Evolutionary conservation across 768 basidiomycete genomes (phyloP), one percentile per base, ranked within the genome.

Genomic region (Auricularia sp.): DNA sequence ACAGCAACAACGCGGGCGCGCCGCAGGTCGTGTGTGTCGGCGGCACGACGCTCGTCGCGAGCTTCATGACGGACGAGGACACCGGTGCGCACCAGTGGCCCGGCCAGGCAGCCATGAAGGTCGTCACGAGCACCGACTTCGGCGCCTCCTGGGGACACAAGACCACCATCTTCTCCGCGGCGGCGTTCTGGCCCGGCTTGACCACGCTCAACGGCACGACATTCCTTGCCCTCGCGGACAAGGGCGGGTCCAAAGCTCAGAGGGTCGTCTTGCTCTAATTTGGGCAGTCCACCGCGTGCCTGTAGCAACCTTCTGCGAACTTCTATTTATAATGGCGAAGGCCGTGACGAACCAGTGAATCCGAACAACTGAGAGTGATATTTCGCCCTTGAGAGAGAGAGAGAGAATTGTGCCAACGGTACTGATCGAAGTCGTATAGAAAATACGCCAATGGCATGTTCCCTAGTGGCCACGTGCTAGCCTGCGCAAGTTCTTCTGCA

Each of bases 51-150:
- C 56, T 59, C 18, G 56, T 59, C 56, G 56, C 56, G 29, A 59
- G 56, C 56, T 59, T 59, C 56, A 59, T 59, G 56, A 59, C 56
- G 29, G 56, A 59, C 29, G 56, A 59, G 56, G 56, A 59, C 34
- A 35, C 56, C 14, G n/a, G 29, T 10, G 24, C 56, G 11, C 29
- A 35, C 34, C 29, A 29, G 10, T 59, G 56, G 56, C 56, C 56
- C 11, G 24, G 14, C 11, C 29, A 35, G 8, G 56, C 56, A 4
- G 24, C 56, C 11, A 59, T 59, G 56, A 59, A 59, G 56, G 24
- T 59, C 24, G 7, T 59, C 24, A 59, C 56, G 24, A 33, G 29
- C 29, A 29, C 14, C 29, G 56, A 59, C 29, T 14, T 14, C 0
- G 56, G 56, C 24, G 29, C 29, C 14, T n/a, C 56, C 24, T 59